phyloP scores from a whole-genome alignment of 305 asterid genomes.

The Andrographis paniculata region DNA sequence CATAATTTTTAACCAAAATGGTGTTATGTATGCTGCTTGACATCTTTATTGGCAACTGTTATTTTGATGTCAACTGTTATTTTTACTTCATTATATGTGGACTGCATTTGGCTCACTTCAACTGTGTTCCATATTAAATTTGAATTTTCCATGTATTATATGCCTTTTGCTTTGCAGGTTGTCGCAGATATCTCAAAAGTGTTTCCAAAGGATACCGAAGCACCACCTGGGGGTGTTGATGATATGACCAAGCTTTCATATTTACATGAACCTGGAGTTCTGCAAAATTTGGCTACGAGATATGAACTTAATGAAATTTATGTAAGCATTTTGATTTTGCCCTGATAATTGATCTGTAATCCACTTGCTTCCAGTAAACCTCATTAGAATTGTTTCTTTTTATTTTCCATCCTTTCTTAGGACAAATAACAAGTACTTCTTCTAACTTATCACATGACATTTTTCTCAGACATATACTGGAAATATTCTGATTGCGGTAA shows the following conservation, averaged over 20 bases:
- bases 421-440: background rate
- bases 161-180: too few species aligned
- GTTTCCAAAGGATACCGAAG: slow-evolving; percentile 93
- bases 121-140: too few species aligned
- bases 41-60: too few species aligned
- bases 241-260: slow-evolving; percentile 99
- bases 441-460: too few species aligned
- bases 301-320: slow-evolving; percentile 98
- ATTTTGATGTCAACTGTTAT: too few species aligned
- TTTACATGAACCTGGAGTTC: slow-evolving; percentile 98
- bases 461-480: slow-evolving; percentile 91
- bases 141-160: too few species aligned
- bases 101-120: too few species aligned
- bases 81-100: too few species aligned
- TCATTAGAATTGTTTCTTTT: slow-evolving; percentile 12
- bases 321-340: slow-evolving; percentile 43
- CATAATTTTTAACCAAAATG: too few species aligned
- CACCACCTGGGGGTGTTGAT: slow-evolving; percentile 98
- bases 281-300: slow-evolving; percentile 90
- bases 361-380: slow-evolving; percentile 8
- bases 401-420: too few species aligned
- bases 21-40: too few species aligned
- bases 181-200: slow-evolving; percentile 70
- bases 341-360: slow-evolving; percentile 1
- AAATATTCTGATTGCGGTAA: slow-evolving; percentile 89